Evolutionary conservation across 331 rosid species (phyloP), one percentile per base, ranked within the genome.

Genomic region (Stylosanthes scabra): DNA sequence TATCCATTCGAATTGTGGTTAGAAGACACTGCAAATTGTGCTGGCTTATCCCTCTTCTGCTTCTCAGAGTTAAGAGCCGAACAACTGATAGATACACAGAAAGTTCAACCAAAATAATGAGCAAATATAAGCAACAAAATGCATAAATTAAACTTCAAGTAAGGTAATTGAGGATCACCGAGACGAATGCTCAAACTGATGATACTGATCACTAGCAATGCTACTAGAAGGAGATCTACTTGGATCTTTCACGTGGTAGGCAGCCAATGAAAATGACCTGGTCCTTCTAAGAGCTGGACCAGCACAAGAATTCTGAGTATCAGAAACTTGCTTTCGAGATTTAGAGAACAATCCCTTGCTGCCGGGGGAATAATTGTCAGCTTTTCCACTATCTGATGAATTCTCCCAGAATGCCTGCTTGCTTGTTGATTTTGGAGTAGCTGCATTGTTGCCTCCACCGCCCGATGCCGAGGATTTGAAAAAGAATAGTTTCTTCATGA

Each of bases 401-500:
- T 81, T 76, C 70, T 82, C 94, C 85, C 84, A 75, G 51, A 74
- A 12, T 55, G 40, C 41, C 74, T 88, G 86, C 76, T 88, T 88
- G 11, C 82, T 88, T 46, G 77, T 71, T 54, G 91, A 57, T 39
- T 75, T 72, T 16, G 97, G 78, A 13, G 97, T 80, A 74, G 81
- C 70, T 45, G 71, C 83, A 52, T 82, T 79, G 56, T 69, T 83
- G 81, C 74, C 83, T 39, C 86, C 94, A 71, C 86, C 78, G 83
- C 84, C 79, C 29, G 96, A 77, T 10, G 84, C 83, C 50, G 97
- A 88, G 44, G 99, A 85, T 81, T 87, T 89, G 78, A 94, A 91
- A 86, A 82, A 89, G 81, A 94, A 94, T 29, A 90, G 81, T 81
- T 88, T 91, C 97, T 87, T 94, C 99, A 94, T 91, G 64, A 62